Conservation (phyloP, 2,329 filamentous ascomycete genomes). For the Ophiostoma tasmaniense region DNA sequence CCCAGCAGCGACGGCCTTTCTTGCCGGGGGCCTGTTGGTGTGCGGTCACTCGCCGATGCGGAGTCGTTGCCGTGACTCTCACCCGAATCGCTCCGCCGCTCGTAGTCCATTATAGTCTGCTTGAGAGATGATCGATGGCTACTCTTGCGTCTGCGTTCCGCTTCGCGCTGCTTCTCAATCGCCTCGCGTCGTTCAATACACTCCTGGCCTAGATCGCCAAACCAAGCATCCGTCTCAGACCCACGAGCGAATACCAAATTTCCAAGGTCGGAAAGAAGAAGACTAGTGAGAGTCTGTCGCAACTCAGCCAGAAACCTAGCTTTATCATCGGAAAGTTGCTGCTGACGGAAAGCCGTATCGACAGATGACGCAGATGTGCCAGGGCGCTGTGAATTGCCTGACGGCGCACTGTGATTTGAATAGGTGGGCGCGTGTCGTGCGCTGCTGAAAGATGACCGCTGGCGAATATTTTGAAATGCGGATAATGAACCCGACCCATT, state of each 20-base stretch:
- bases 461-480: neutral
- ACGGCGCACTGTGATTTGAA: neutral
- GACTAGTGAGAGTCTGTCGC: conserved; percentile 69
- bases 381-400: conserved; percentile 32
- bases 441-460: conserved; percentile 4
- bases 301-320: conserved; percentile 68
- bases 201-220: conserved; percentile 58
- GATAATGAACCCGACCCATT: neutral
- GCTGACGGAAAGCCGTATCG: conserved; percentile 57
- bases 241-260: conserved; percentile 78
- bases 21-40: conserved; percentile 10
- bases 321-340: conserved; percentile 59
- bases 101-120: conserved; percentile 50
- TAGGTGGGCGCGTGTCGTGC: conserved; percentile 22
- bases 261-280: conserved; percentile 83
- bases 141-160: conserved; percentile 26
- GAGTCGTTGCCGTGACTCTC: conserved; percentile 34
- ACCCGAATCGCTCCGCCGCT: conserved; percentile 58
- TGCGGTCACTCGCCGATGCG: conserved; percentile 28
- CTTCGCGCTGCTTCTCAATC: conserved; percentile 37
- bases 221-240: conserved; percentile 89
- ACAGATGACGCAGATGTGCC: conserved; percentile 60
- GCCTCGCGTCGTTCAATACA: conserved; percentile 55
- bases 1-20: neutral
- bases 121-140: conserved; percentile 31